Conservation (phyloP, 805 yeast genomes). For the Blastobotrys americana region DNA sequence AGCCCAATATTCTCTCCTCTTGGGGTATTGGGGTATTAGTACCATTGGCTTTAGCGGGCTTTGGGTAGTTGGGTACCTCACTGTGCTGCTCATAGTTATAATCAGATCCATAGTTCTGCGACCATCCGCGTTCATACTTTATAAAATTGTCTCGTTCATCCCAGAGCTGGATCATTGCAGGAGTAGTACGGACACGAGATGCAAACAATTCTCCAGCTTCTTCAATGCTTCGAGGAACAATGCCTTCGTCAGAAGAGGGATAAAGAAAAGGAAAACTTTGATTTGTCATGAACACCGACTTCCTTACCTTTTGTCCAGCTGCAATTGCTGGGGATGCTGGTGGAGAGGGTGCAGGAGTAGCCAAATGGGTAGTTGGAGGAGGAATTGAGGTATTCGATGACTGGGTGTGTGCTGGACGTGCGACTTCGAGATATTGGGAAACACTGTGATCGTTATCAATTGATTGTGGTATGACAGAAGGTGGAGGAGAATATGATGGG, state of each 20-base stretch:
- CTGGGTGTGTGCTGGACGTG: slow-evolving; percentile 43
- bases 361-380: slow-evolving; percentile 55
- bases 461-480: slow-evolving; percentile 40
- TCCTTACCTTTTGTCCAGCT: slow-evolving; percentile 26
- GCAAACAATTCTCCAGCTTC: slow-evolving; percentile 72
- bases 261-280: slow-evolving; percentile 60
- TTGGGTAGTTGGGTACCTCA: not conserved
- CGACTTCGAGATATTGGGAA: slow-evolving; percentile 52
- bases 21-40: too few relatives aligned
- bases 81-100: slow-evolving; percentile 23
- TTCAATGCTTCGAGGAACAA: slow-evolving; percentile 63
- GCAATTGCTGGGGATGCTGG: slow-evolving; percentile 44
- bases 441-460: slow-evolving; percentile 47
- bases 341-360: slow-evolving; percentile 88
- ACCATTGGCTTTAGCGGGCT: not conserved
- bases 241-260: slow-evolving; percentile 41
- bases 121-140: slow-evolving; percentile 65
- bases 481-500: slow-evolving; percentile 58
- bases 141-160: slow-evolving; percentile 62
- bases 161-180: slow-evolving; percentile 66
- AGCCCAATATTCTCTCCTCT: slow-evolving; percentile 38
- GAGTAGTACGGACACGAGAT: slow-evolving; percentile 54
- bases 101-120: slow-evolving; percentile 10
- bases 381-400: slow-evolving; percentile 42
- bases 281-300: slow-evolving; percentile 51